These are phyloP conservation scores for Metarhizium humberi DNA, from an alignment of 2,329 filamentous ascomycete genomes.

Conservation along the genomic window DNA sequence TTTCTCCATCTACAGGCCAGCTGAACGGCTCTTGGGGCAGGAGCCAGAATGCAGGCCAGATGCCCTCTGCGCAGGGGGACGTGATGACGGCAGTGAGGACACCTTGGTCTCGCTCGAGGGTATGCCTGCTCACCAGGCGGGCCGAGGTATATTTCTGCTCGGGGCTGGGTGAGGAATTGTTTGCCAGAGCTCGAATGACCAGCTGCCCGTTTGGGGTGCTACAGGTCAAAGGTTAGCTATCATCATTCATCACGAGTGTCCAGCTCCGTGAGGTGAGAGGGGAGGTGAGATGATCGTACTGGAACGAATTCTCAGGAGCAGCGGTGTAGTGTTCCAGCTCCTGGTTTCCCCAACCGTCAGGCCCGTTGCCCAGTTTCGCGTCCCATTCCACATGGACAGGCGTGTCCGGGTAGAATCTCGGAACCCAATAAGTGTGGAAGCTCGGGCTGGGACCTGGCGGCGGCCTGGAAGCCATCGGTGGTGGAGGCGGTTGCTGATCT, in stretches of 20 bases:
- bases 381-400: slow-evolving; percentile 42
- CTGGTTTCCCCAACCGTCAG: slow-evolving; percentile 54
- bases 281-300: slow-evolving; percentile 19
- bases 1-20: slow-evolving; percentile 50
- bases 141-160: slow-evolving; percentile 43
- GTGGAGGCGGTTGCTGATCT: slow-evolving; percentile 9
- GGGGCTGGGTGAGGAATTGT: slow-evolving; percentile 19
- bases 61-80: slow-evolving; percentile 43
- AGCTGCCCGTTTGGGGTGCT: slow-evolving; percentile 39
- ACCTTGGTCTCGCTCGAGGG: slow-evolving; percentile 39
- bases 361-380: slow-evolving; percentile 43
- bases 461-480: slow-evolving; percentile 11
- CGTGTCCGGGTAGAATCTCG: slow-evolving; percentile 35
- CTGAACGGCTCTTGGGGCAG: slow-evolving; percentile 46
- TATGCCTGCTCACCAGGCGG: slow-evolving; percentile 42
- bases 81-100: slow-evolving; percentile 41
- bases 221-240: not conserved
- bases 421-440: slow-evolving; percentile 38
- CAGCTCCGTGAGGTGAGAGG: not conserved
- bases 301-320: slow-evolving; percentile 40
- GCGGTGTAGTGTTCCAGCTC: slow-evolving; percentile 50
- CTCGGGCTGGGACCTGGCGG: slow-evolving; percentile 7
- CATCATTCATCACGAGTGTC: no score
- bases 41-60: slow-evolving; percentile 56
- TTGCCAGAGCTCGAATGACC: slow-evolving; percentile 41